Evolutionary conservation across 495 filamentous ascomycete genomes (phyloP), one percentile per base, ranked within the genome.

Genomic region (Hyaloscypha hepaticicola): DNA sequence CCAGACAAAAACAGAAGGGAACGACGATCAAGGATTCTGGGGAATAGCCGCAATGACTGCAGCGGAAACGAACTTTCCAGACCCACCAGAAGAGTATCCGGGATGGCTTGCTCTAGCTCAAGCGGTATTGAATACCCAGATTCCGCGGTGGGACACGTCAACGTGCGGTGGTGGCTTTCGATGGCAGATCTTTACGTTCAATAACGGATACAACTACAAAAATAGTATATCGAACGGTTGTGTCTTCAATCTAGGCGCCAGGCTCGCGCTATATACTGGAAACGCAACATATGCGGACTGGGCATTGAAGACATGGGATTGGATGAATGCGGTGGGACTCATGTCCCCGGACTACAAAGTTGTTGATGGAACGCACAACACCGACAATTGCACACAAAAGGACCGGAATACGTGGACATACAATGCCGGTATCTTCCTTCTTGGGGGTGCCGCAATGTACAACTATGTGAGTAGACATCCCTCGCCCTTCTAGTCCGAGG

Each of bases 171-270:
- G 91, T 66, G 91, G 91, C 9, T 77, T 93, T 56, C 77, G 85
- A 65, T 93, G 91, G 90, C 91, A 94, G 79, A 89, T 92, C 59
- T 90, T 82, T 73, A 77, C 83, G 12, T 90, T 86, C 69, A 90
- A 92, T 75, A 83, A 79, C 9, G 91, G 91, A 14, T 93, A 90
- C 71, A 80, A 84, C 50, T 85, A 87, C 65, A 90, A 90, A 70
- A 87, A 88, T 70, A 84, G 79, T 28, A 79, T 87, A 41, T 82
- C 79, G 7, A 72, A 72, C 45, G 70, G 67, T 1, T 72, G 70
- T 55, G 61, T 72, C 28, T 72, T 72, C 48, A 88, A 90, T 68
- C 73, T 94, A 9, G 90, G 87, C 4, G 84, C 90, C 8, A 83
- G 90, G 14, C 76, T 94, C 21, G 90, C 87, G 0, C 78, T 84